A percentile compares a stretch with the other conserved stretches of the same genome.
Evolutionary conservation across 768 basidiomycete species (phyloP).

Genomic region (Auriscalpium microsporum): DNA sequence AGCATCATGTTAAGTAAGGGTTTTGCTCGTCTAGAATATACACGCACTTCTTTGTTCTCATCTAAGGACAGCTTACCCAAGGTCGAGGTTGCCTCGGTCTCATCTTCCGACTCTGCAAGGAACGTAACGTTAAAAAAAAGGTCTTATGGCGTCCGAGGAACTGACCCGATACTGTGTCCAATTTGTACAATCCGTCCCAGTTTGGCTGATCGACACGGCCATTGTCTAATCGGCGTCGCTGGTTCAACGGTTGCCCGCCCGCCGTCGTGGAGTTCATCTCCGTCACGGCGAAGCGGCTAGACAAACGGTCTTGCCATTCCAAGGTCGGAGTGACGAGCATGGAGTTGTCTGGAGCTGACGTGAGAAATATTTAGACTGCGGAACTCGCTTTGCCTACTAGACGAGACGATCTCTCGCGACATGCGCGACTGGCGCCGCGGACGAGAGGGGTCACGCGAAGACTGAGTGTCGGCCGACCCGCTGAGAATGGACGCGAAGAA

Average conservation of each 20-base stretch:
- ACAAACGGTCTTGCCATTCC: slow-evolving; percentile 74
- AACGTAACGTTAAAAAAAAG: neutral
- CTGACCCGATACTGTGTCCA: slow-evolving; percentile 28
- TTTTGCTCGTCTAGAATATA: slow-evolving; percentile 2
- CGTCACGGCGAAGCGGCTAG: slow-evolving; percentile 38
- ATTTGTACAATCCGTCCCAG: slow-evolving; percentile 54
- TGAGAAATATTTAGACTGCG: neutral
- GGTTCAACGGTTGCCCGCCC: slow-evolving; percentile 27
- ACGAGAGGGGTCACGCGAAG: slow-evolving; percentile 45
- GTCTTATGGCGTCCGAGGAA: neutral
- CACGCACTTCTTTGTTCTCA: slow-evolving; percentile 60
- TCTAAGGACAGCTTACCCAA: slow-evolving; percentile 68
- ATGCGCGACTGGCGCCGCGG: slow-evolving; percentile 67
- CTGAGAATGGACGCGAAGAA: slow-evolving; percentile 68
- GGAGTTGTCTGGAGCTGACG: slow-evolving; percentile 37
- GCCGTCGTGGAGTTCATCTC: slow-evolving; percentile 2
- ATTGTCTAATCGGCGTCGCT: slow-evolving; percentile 40
- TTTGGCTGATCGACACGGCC: slow-evolving; percentile 27
- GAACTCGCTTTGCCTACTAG: slow-evolving; percentile 30
- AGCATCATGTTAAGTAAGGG: slow-evolving; percentile 21
- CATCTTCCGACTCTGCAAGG: slow-evolving; percentile 13
- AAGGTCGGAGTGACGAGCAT: slow-evolving; percentile 57
- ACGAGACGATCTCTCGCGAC: slow-evolving; percentile 74
- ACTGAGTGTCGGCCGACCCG: slow-evolving; percentile 38
- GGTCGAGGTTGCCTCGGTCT: slow-evolving; percentile 39